These are phyloP conservation scores for Silene uniflora DNA, from an alignment of 148 eudicot species.

Conservation along the genomic window DNA sequence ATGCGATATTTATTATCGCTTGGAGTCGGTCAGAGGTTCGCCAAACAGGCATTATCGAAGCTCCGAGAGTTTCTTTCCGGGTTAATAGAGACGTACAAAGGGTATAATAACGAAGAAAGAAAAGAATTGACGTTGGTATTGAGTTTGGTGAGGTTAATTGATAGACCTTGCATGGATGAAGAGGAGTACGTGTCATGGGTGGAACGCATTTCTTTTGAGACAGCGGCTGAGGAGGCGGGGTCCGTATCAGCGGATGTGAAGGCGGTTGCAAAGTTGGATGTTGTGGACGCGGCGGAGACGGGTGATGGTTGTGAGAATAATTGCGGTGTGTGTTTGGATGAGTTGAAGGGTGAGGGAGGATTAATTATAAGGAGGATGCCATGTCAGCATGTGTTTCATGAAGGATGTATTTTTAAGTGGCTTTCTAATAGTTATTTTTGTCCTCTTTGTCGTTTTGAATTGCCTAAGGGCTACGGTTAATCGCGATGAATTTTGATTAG, in stretches of 20 bases:
- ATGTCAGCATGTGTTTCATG: slow-evolving; percentile 16
- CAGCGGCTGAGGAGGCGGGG: neutral
- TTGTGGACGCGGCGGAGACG: neutral
- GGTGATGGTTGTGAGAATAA: neutral
- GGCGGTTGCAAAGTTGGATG: neutral
- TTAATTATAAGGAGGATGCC: slow-evolving; percentile 4
- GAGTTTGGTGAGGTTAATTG: neutral
- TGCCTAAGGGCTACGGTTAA: neutral
- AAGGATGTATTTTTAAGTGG: slow-evolving; percentile 13
- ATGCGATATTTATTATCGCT: neutral
- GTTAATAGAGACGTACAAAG: neutral
- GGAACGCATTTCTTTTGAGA: neutral
- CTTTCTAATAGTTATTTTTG: neutral
- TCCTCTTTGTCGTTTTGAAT: slow-evolving; percentile 13
- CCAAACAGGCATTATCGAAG: neutral
- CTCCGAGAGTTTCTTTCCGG: neutral
- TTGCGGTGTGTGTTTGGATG: slow-evolving; percentile 13
- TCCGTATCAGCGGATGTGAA: neutral
- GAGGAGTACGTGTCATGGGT: neutral
- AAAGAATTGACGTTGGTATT: neutral
- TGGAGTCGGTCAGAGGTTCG: neutral
- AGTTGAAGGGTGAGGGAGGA: neutral
- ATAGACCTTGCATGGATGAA: neutral
- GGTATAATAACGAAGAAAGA: neutral
- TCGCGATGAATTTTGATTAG: no score